Evolutionary conservation across 805 yeast species (phyloP).

Genomic region (Yarrowia keelungensis): DNA sequence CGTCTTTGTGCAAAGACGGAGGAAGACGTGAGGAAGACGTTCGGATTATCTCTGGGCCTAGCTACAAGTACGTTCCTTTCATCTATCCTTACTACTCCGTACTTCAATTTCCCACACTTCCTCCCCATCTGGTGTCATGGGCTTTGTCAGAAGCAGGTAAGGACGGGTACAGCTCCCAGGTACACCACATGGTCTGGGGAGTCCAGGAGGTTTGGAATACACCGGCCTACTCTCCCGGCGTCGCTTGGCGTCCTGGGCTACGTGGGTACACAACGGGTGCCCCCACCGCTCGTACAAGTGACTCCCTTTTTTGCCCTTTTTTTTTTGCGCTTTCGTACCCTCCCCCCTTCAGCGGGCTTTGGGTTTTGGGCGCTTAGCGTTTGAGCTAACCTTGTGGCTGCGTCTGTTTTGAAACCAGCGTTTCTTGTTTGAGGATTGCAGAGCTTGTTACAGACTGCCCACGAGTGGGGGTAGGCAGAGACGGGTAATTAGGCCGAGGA

Average conservation of each 20-base stretch:
- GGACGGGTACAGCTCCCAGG: no score
- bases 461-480: background rate
- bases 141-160: no score
- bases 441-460: conserved; percentile 29
- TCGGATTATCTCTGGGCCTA: conserved; percentile 2
- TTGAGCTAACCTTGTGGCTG: conserved; percentile 33
- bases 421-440: conserved; percentile 34
- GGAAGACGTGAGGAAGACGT: background rate
- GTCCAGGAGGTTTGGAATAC: no score
- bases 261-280: no score
- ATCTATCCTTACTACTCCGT: no score
- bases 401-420: conserved; percentile 31
- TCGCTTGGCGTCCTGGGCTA: no score
- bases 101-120: no score
- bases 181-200: no score
- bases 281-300: no score
- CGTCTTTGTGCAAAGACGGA: conserved; percentile 6
- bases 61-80: background rate
- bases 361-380: conserved; percentile 29
- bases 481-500: background rate
- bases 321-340: background rate
- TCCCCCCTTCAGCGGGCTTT: background rate
- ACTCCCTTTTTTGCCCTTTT: no score
- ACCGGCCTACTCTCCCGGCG: no score
- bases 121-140: no score